Evolutionary conservation across 1,139 yeast genomes (phyloP), one percentile per base, ranked within the genome.

Genomic region (Kurtzmaniella quercitrusa): DNA sequence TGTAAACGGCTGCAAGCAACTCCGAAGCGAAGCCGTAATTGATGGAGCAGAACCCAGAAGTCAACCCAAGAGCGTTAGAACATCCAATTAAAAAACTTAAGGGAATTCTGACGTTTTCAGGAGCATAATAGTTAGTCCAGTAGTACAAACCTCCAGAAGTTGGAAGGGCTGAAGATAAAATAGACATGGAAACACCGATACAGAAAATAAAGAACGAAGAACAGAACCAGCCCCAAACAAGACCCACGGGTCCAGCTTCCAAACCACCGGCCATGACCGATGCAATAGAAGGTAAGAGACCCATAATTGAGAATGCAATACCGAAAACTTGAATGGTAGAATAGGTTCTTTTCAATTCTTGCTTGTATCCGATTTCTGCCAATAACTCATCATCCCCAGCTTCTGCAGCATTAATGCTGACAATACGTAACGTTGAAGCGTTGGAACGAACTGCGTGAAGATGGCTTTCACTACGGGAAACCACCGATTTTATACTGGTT

Each of bases 171-270:
- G 82, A 75, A 2, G 82, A 81, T 43, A 79, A 62, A 51, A 79
- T 82, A 17, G 84, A 74, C 66, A 81, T 79, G 18, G 80, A 69
- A 48, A 72, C 57, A 14, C 85, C 86, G 42, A 78, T 75, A 47
- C 73, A 62, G 42, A 79, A 57, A 47, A 82, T 74, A 48, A 80
- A 79, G 45, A 70, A 50, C 6, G 77, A 76, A 34, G 79, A 75
- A 41, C 70, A 65, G 44, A 80, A 66, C 85, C 86, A 82, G 46
- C 86, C 85, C 85, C 86, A 82, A 25, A 79, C 72, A 19, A 77
- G 68, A 4, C 81, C 75, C 15, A 73, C 78, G 3, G 81, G 74
- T 2, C 83, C 83, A 16, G 79, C 76, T 6, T 70, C 57, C 44
- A 70, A 49, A 9, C 59, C 63, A 4, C 46, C 50, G 19, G 57